Percentiles rank a stretch among this genome's conserved stretches.
These are phyloP conservation scores for Boletellus emodensis DNA, from an alignment of 768 basidiomycete species.

Conservation along the genomic window DNA sequence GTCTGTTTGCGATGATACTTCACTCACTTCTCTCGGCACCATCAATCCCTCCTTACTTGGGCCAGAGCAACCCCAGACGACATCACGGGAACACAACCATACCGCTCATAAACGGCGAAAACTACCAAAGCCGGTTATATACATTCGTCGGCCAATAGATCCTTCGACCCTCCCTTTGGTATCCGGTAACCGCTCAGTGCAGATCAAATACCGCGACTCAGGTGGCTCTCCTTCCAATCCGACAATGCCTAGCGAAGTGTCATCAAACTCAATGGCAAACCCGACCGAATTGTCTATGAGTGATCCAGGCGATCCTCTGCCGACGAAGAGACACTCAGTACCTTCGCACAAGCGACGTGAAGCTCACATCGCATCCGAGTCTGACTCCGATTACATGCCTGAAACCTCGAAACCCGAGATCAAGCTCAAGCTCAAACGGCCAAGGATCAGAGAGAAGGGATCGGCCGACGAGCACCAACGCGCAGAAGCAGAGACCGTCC, in stretches of 20 bases:
- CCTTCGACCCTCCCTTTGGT: conserved; percentile 16
- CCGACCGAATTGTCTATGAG: background rate
- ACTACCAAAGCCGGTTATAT: conserved; percentile 26
- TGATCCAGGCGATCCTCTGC: background rate
- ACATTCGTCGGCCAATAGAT: conserved; percentile 28
- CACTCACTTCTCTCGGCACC: conserved; percentile 10
- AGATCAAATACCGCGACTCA: conserved; percentile 29
- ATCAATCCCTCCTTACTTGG: conserved; percentile 32
- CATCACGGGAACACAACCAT: background rate
- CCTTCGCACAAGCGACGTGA: conserved; percentile 20
- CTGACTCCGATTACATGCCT: conserved; percentile 17
- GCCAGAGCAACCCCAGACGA: conserved; percentile 3
- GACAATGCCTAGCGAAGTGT: background rate
- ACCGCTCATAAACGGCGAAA: conserved; percentile 8
- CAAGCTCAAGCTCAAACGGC: conserved; percentile 4
- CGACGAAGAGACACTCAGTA: background rate
- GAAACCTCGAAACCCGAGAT: conserved; percentile 1
- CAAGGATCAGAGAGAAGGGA: background rate
- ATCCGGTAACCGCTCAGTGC: conserved; percentile 23
- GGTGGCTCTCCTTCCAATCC: conserved; percentile 4
- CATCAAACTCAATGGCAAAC: background rate
- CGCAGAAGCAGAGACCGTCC: background rate
- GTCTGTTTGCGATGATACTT: background rate
- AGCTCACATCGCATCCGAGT: background rate
- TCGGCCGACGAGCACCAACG: background rate